Conservation (phyloP, 2,329 filamentous ascomycete genomes). For the Venturia asperata region DNA sequence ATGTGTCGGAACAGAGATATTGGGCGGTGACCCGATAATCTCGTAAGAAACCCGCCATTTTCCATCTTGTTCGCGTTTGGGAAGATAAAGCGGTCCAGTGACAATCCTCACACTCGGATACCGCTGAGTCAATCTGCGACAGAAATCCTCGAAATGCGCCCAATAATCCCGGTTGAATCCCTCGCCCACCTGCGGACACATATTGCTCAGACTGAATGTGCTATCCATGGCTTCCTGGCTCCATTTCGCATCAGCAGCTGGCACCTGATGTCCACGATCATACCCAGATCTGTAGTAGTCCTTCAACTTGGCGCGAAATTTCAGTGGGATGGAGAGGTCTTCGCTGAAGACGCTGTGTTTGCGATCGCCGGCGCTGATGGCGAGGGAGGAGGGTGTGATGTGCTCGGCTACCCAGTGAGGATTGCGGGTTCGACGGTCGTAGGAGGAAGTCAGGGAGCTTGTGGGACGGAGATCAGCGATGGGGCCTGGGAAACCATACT, state of each 20-base stretch:
- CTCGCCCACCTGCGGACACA: conserved; percentile 97
- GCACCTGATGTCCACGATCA: conserved; percentile 94
- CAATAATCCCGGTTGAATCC: conserved; percentile 99
- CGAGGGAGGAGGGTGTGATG: conserved; percentile 82
- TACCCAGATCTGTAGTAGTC: conserved; percentile 96
- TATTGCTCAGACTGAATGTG: conserved; percentile 89
- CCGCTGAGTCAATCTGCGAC: conserved; percentile 66
- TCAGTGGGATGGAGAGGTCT: conserved; percentile 68
- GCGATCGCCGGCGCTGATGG: conserved; percentile 68
- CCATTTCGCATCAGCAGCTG: conserved; percentile 94
- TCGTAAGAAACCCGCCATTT: conserved; percentile 97
- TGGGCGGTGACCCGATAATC: conserved; percentile 87
- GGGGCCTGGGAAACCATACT: conserved; percentile 78
- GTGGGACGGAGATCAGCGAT: conserved; percentile 73
- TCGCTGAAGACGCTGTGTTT: conserved; percentile 78
- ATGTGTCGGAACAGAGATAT: conserved; percentile 92
- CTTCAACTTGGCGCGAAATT: conserved; percentile 82
- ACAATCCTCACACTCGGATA: conserved; percentile 89
- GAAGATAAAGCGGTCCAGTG: conserved; percentile 89
- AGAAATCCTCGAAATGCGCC: conserved; percentile 98
- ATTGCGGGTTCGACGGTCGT: conserved; percentile 84
- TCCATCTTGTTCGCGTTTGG: conserved; percentile 75
- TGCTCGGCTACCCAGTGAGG: conserved; percentile 90
- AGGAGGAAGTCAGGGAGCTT: conserved; percentile 73
- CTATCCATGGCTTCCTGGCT: conserved; percentile 89